Evolutionary conservation across 2,329 filamentous ascomycete species (phyloP).

Genomic region (Ramichloridium luteum): DNA sequence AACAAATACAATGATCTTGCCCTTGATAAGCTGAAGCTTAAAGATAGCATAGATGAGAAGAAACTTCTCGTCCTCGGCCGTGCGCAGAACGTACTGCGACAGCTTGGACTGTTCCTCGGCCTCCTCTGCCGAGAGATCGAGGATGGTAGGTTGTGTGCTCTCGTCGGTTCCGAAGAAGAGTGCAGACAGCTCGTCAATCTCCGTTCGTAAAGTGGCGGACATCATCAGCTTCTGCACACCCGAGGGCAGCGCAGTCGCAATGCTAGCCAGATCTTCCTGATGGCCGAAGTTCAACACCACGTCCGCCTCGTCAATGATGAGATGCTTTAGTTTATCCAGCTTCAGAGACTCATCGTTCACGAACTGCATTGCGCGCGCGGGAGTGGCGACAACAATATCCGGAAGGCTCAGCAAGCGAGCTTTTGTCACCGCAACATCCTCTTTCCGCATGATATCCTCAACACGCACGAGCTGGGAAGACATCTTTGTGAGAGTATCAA

Average conservation of each 20-base stretch:
- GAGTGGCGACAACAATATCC: constrained; percentile 84
- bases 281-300: constrained; percentile 89
- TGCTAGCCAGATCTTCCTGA: constrained; percentile 71
- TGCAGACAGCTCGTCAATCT: constrained; percentile 72
- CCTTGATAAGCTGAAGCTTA: constrained; percentile 85
- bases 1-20: constrained; percentile 78
- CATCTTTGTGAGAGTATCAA: constrained; percentile 66
- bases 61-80: constrained; percentile 96
- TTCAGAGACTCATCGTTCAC: constrained; percentile 61
- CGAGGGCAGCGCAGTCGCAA: constrained; percentile 67
- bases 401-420: constrained; percentile 75
- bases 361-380: constrained; percentile 68
- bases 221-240: constrained; percentile 85
- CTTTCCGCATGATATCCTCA: constrained; percentile 80
- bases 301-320: constrained; percentile 92
- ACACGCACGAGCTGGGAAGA: constrained; percentile 73
- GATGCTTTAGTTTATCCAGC: constrained; percentile 56
- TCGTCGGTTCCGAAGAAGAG: constrained; percentile 61
- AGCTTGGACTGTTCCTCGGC: constrained; percentile 45
- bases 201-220: constrained; percentile 81
- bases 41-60: constrained; percentile 86
- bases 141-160: constrained; percentile 45
- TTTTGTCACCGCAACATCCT: constrained; percentile 77
- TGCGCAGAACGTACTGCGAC: constrained; percentile 80
- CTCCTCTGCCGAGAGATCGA: constrained; percentile 75